Percentiles rank a stretch among this genome's conserved stretches.
These are phyloP conservation scores for Pyrenochaeta sp. DNA, from an alignment of 2,329 filamentous ascomycete species.

Conservation along the genomic window DNA sequence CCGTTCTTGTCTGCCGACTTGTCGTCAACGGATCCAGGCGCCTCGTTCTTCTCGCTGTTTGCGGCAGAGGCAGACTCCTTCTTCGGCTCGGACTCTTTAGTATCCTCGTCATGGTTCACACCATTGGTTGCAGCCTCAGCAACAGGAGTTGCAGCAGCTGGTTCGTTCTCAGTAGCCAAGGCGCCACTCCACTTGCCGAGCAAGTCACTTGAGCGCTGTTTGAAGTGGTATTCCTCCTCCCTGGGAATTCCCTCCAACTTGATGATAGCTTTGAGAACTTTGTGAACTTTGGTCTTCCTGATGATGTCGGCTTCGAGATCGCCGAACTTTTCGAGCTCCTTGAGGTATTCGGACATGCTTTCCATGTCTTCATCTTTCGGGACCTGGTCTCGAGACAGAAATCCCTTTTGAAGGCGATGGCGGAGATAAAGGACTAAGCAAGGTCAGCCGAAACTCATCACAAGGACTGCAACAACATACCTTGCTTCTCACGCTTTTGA, in stretches of 20 bases:
- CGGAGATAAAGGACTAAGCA: constrained; percentile 84
- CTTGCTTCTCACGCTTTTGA: constrained; percentile 65
- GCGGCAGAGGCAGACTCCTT: constrained; percentile 43
- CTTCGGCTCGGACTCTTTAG: constrained; percentile 48
- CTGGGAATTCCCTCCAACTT: constrained; percentile 80
- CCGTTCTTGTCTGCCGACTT: constrained; percentile 32
- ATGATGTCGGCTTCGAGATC: constrained; percentile 92
- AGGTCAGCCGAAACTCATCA: constrained; percentile 7
- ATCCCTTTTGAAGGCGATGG: constrained; percentile 93
- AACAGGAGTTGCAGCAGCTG: constrained; percentile 17
- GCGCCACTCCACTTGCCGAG: constrained; percentile 90
- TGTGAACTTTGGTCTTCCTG: constrained; percentile 94
- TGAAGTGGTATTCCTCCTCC: constrained; percentile 90
- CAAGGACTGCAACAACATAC: constrained; percentile 41
- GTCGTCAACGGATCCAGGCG: constrained; percentile 27
- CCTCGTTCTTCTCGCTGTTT: constrained; percentile 41
- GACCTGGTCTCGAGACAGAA: constrained; percentile 81
- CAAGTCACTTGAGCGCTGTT: constrained; percentile 78
- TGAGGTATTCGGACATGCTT: constrained; percentile 77
- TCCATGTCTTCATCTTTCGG: constrained; percentile 89
- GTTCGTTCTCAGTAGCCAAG: constrained; percentile 55
- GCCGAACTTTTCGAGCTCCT: constrained; percentile 78
- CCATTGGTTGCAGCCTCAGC: constrained; percentile 42
- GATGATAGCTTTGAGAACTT: constrained; percentile 92
- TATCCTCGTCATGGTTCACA: constrained; percentile 45